Conservation (phyloP, 306 rosid genomes). For the Begonia loranthoides region DNA sequence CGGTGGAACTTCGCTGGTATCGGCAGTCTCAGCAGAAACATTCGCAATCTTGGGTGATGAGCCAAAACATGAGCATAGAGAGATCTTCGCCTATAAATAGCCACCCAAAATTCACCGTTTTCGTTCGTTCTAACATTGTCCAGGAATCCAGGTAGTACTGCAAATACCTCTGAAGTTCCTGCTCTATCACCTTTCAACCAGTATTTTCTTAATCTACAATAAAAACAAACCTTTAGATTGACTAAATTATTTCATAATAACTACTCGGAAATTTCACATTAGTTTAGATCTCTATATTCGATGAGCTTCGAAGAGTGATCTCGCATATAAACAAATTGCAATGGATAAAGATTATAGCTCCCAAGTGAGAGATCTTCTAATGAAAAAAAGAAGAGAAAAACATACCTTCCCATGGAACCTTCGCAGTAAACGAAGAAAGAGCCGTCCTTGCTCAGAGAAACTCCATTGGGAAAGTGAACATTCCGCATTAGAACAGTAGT, state of each 20-base stretch:
- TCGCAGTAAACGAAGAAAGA: conserved; percentile 70
- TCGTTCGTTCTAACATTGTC: conserved; percentile 65
- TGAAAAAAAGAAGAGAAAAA: neutral
- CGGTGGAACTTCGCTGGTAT: too few relatives aligned
- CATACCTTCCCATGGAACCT: conserved; percentile 66
- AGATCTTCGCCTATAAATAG: too few relatives aligned
- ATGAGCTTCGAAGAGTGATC: too few relatives aligned
- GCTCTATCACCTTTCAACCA: conserved; percentile 80
- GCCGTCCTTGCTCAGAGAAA: conserved; percentile 89
- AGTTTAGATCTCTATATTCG: too few relatives aligned
- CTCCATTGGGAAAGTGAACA: conserved; percentile 76
- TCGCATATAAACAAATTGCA: too few relatives aligned
- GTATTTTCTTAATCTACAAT: conserved; percentile 40
- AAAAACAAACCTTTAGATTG: conserved; percentile 2
- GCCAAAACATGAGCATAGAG: too few relatives aligned
- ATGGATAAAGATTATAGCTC: too few relatives aligned
- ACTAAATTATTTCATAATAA: too few relatives aligned
- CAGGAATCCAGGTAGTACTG: conserved; percentile 58
- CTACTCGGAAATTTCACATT: too few relatives aligned
- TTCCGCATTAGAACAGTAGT: conserved; percentile 61
- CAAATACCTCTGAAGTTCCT: conserved; percentile 59
- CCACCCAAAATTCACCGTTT: conserved; percentile 40
- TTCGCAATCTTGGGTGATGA: too few relatives aligned
- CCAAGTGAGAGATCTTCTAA: too few relatives aligned
- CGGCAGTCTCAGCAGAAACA: too few relatives aligned